Evolutionary conservation across 148 eudicot genomes (phyloP), one percentile per base, ranked within the genome.

Genomic region (Limonium bicolor): DNA sequence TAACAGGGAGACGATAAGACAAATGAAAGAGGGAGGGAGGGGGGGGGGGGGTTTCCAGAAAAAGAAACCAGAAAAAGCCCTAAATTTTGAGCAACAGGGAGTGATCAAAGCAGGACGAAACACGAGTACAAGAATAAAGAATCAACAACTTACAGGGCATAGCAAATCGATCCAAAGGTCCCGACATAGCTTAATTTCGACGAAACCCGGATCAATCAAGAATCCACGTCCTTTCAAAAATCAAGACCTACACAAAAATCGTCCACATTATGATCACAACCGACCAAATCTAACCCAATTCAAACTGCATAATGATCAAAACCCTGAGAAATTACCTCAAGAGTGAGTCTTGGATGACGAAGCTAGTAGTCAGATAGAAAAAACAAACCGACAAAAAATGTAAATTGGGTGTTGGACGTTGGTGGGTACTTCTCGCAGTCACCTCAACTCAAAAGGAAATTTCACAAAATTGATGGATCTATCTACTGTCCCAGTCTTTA

Each of bases 111-210:
- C 17, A 6, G 22, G 16, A 47, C 10, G 30, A 15, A 4, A 8
- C 23, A 28, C 9, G 20, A 41, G 22, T 19, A 20, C 36, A 48
- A 48, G 27, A 39, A 2, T 35, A 25, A 0, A 12, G 4, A 43
- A 43, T 23, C 1, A 22, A 43, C 14, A 2, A 43, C 48, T 43
- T 20, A 43, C 48, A 43, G 7, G 48, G 48, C 25, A 18, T 43
- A 14, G 48, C 48, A 26, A 43, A 13, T 43, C 48, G 48, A 43
- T 43, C 48, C 7, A 43, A 43, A 17, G 48, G 27, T 1, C 19
- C 30, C 5, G 48, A 25, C 48, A 43, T 43, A 12, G 24, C 29
- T 32, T 30, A n/a, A n/a, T n/a, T n/a, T n/a, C n/a, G n/a, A n/a
- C 38, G 24, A n/a, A 43, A 14, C 11, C 26, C 27, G 25, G 23